Evolutionary conservation across 768 basidiomycete species (phyloP), one percentile per base, ranked within the genome.

Genomic region (Rhodotorula toruloides): DNA sequence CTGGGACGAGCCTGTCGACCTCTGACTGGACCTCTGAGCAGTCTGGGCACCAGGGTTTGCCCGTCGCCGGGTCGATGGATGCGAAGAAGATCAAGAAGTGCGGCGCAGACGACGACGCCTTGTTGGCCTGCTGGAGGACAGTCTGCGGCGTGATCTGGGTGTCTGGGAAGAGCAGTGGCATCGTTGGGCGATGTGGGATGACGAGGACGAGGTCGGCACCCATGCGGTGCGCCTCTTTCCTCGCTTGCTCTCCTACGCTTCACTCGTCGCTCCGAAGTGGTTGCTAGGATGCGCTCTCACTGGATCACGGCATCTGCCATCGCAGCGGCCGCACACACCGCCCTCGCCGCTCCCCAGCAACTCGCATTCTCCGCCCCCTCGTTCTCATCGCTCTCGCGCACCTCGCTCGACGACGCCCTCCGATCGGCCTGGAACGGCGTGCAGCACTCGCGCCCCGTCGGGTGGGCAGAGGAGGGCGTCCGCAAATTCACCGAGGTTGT

Each of bases 401-500:
- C 43, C 25, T 36, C 5, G 25, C 25, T 42, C 25, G 29, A 12
- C 44, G 29, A 31, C 48, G 19, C 9, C 31, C 42, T 61, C 48
- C 2, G 9, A 8, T 37, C 31, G 32, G 57, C 60, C 14, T 67
- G 61, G 61, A 36, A 53, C 56, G 9, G 17, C 22, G 13, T 67
- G 4, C 55, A 58, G 50, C 46, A 37, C 34, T 57, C 54, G 2
- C 21, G 40, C n/a, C 37, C 61, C 25, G 55, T 61, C 48, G n/a
- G 54, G 9, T 63, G 57, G 63, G 59, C 39, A 17, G 52, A 31
- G 22, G 81, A 86, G 59, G 77, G 83, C 31, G 87, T 86, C 27
- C 83, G 80, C 75, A 80, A 86, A 72, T 89, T 83, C 73, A 54
- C 36, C 37, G 81, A 60, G 16, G 43, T 59, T n/a, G 32, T 89